Evolutionary conservation across 805 yeast species (phyloP), one percentile per base, ranked within the genome.

Genomic region (Ogataea glucozyma): DNA sequence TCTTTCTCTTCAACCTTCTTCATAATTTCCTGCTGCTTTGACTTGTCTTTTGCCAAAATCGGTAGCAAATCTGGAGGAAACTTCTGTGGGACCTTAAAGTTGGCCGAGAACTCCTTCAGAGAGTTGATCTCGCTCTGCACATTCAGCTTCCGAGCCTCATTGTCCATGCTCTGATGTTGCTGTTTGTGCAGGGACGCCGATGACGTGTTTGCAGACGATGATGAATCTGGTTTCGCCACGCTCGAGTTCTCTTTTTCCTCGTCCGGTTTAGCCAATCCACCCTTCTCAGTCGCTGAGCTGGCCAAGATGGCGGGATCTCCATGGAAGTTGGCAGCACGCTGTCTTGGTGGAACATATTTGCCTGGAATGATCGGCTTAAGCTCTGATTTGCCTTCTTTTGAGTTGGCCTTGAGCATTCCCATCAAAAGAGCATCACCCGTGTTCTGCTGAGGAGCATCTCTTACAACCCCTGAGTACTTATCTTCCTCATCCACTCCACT

Each of bases 401-500:
- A 30, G 35, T 51, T 53, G 6, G 53, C 49, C 35, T 46, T 54
- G 27, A 63, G 46, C 57, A 62, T 52, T 11, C 53, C 61, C 58
- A 61, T 50, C 21, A 61, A 44, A 26, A 56, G 46, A 11, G 60
- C 60, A 26, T 55, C 60, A 10, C 56, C 57, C 18, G 52, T 33
- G 43, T 19, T 13, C 11, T 29, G 20, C 5, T 5, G n/a, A 8
- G 27, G 39, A 11, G 17, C 36, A 3, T 80, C 71, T 57, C 93
- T 78, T 45, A 76, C 81, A 33, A 89, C 99, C 38, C 97, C 97
- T 4, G 97, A 88, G 60, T 90, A 93, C 65, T 86, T 86, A 64
- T 90, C 97, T 64, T 93, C 99, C 67, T 93, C 99, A 64, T 93
- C 98, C 53, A 87, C 52, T 13, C 95, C 96, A 46, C 85, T 78